Evolutionary conservation across 768 basidiomycete genomes (phyloP).

Genomic region (Phylloporus sp.): DNA sequence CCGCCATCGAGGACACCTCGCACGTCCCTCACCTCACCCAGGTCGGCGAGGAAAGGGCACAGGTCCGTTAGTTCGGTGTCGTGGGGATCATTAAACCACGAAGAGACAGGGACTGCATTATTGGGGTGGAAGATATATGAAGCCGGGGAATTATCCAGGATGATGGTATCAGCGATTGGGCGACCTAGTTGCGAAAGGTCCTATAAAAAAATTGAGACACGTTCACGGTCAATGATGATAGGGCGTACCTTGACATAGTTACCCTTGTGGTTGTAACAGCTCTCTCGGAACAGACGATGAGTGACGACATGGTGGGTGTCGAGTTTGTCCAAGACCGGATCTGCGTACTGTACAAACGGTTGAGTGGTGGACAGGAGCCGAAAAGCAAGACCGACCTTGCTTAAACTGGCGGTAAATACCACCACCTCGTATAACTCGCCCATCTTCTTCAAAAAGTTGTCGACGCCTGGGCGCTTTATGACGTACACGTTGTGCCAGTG

Average conservation of each 20-base stretch:
- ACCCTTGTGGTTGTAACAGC: constrained; percentile 97
- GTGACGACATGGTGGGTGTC: constrained; percentile 89
- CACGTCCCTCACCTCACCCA: constrained; percentile 81
- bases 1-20: constrained; percentile 87
- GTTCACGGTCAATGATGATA: not conserved
- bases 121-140: constrained; percentile 99
- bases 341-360: constrained; percentile 73
- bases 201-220: constrained; percentile 38
- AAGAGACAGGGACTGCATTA: constrained; percentile 97
- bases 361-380: constrained; percentile 5
- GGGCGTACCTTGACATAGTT: constrained; percentile 92
- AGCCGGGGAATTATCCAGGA: constrained; percentile 98
- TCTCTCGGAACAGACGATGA: constrained; percentile 94
- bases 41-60: constrained; percentile 89
- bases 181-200: constrained; percentile 96
- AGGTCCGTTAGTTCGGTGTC: constrained; percentile 97
- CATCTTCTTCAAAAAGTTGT: constrained; percentile 96
- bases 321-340: constrained; percentile 96
- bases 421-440: constrained; percentile 98
- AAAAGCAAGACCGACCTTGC: constrained; percentile 62
- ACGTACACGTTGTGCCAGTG: constrained; percentile 99
- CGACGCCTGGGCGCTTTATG: constrained; percentile 97
- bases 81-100: constrained; percentile 99
- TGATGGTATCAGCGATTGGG: constrained; percentile 89
- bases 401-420: constrained; percentile 95